Conservation (phyloP, 176 grass and related monocot species). For the Oryza meyeriana region DNA sequence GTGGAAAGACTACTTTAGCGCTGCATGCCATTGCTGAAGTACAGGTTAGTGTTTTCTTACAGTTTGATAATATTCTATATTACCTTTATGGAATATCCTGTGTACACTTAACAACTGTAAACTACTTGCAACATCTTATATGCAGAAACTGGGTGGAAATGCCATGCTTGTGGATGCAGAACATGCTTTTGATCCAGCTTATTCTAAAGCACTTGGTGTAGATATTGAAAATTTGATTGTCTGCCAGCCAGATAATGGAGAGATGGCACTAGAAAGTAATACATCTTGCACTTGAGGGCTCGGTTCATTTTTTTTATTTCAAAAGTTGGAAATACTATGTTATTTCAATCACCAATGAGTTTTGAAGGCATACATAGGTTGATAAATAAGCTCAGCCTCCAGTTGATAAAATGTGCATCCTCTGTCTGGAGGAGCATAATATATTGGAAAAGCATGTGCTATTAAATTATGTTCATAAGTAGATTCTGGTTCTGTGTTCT, state of each 20-base stretch:
- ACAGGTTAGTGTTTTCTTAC: conserved; percentile 56
- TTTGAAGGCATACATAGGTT: background rate
- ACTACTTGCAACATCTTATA: background rate
- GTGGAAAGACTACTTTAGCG: conserved; percentile 95
- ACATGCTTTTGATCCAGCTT: conserved; percentile 96
- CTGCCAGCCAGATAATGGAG: conserved; percentile 96
- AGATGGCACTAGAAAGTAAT: conserved; percentile 99
- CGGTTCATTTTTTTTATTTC: background rate
- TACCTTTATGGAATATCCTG: background rate
- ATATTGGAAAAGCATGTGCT: background rate
- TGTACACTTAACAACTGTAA: conserved; percentile 1
- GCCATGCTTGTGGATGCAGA: conserved; percentile 99
- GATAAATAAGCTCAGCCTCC: background rate
- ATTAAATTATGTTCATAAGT: background rate
- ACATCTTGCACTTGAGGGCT: conserved; percentile 12
- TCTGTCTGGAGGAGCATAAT: background rate
- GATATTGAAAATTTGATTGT: conserved; percentile 99
- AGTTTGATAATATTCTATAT: background rate
- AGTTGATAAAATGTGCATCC: background rate
- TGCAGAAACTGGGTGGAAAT: conserved; percentile 96
- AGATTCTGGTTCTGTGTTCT: background rate
- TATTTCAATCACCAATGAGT: background rate
- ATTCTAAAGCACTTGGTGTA: conserved; percentile 89
- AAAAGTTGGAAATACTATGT: background rate
- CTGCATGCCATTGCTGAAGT: conserved; percentile 98